Percentiles rank a stretch among this genome's conserved stretches.
Conservation (phyloP, 2,329 filamentous ascomycete species). For the Exserohilum rostratum region DNA sequence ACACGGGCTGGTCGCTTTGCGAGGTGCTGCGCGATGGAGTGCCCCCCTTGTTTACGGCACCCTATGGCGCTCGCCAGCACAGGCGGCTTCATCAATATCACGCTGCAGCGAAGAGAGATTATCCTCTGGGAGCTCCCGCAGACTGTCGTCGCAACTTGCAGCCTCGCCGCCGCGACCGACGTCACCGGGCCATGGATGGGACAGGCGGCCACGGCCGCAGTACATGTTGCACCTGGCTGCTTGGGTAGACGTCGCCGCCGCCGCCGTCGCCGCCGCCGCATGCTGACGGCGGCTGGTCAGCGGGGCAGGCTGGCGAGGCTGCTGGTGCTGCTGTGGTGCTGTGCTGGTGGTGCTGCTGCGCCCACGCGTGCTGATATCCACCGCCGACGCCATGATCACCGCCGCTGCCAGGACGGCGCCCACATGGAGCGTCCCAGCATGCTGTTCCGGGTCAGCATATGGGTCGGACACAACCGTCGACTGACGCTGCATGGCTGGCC, state of each 20-base stretch:
- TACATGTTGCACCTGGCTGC: no score
- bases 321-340: no score
- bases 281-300: constrained; percentile 1
- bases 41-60: constrained; percentile 31
- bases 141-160: no score
- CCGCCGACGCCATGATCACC: constrained; percentile 20
- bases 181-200: constrained; percentile 11
- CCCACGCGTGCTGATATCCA: neutral
- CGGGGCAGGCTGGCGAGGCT: constrained; percentile 13
- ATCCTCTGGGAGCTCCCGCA: constrained; percentile 19
- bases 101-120: constrained; percentile 36
- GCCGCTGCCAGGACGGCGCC: constrained; percentile 16
- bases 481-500: constrained; percentile 29
- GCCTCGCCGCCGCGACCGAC: neutral
- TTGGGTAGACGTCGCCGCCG: no score
- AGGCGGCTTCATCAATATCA: constrained; percentile 38
- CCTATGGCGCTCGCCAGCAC: constrained; percentile 33
- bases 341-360: no score
- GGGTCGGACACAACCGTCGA: constrained; percentile 44
- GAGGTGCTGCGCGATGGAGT: constrained; percentile 38
- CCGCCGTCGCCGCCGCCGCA: no score
- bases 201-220: no score
- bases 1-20: constrained; percentile 30
- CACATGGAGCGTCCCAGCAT: constrained; percentile 29
- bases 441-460: constrained; percentile 44